A percentile compares a stretch with the other conserved stretches of the same genome.
These are phyloP conservation scores for Triadica sebifera DNA, from an alignment of 345 rosid species.

Conservation along the genomic window DNA sequence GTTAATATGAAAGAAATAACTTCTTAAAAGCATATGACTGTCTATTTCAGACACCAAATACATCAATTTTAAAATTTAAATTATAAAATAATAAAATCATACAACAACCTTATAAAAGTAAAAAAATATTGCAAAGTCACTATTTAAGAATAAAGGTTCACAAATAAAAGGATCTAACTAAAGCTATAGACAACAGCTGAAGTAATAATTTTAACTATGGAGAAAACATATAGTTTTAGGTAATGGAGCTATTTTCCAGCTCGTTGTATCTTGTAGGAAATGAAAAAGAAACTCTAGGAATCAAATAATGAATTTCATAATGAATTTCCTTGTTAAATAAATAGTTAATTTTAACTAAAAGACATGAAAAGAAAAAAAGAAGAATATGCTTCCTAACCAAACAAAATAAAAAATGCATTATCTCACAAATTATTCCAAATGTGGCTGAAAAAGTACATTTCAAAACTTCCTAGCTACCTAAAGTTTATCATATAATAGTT, in stretches of 20 bases:
- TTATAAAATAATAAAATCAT: background rate
- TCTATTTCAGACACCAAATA: background rate
- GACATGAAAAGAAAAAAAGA: too few species aligned
- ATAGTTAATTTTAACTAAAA: too few species aligned
- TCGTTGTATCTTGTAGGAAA: background rate
- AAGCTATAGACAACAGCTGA: background rate
- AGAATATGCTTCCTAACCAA: too few species aligned
- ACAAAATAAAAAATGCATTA: too few species aligned
- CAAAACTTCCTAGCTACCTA: too few species aligned
- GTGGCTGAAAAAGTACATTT: too few species aligned
- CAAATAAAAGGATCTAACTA: background rate
- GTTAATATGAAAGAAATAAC: conserved; percentile 3
- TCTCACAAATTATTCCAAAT: too few species aligned
- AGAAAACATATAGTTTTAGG: background rate
- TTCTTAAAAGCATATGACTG: too few species aligned
- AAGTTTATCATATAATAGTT: too few species aligned
- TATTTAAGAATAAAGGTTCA: background rate
- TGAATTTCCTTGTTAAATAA: too few species aligned
- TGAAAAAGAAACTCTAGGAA: background rate
- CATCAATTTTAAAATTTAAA: background rate
- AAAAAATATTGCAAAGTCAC: background rate
- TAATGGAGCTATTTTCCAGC: background rate
- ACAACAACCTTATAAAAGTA: background rate
- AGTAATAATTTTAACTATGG: background rate
- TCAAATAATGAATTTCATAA: background rate